Evolutionary conservation across 2,329 filamentous ascomycete species (phyloP), one percentile per base, ranked within the genome.

Genomic region (Cryphonectria naterciae): DNA sequence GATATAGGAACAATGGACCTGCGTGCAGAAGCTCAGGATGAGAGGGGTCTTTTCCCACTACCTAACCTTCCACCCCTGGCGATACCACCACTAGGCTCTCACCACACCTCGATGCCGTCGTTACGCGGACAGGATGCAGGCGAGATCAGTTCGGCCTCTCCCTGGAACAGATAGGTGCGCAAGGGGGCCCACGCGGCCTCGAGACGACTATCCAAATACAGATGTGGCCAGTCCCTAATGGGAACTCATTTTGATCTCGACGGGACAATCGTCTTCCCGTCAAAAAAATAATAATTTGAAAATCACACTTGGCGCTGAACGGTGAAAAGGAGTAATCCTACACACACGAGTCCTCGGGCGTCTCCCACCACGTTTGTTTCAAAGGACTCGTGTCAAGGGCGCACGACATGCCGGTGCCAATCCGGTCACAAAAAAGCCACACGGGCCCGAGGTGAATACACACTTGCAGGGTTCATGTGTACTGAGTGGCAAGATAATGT

Each of bases 1-100:
- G 87, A 88, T 73, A 83, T 88, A 62, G 84, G 84, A 52, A 87
- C 83, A 2, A 79, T 87, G 56, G 85, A 87, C 73, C 74, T 87
- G 65, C 80, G 80, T 37, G 75, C 79, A 7, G 78, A 81, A 68
- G 73, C 74, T 28, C 78, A 78, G 70, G 77, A 78, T 52, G 71
- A 69, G 65, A 72, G 68, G 54, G 66, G 70, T 49, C 58, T 56
- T 25, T 43, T 60, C 25, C 72, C 75, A 22, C 70, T 75, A 0
- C 74, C 74, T 49, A 74, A 72, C 22, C 75, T 79, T 11, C 78
- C 78, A 11, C 77, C 78, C 37, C 75, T 79, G 69, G 73, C 75
- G 19, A 76, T 78, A 64, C 75, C 78, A 19, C 76, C 77, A 1
- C 72, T 77, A 37, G 75, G 54, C 22, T 56, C 25, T 10, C 65